phyloP scores from a whole-genome alignment of 108 stramenopile genomes.

The Discostella stelligeroides region DNA sequence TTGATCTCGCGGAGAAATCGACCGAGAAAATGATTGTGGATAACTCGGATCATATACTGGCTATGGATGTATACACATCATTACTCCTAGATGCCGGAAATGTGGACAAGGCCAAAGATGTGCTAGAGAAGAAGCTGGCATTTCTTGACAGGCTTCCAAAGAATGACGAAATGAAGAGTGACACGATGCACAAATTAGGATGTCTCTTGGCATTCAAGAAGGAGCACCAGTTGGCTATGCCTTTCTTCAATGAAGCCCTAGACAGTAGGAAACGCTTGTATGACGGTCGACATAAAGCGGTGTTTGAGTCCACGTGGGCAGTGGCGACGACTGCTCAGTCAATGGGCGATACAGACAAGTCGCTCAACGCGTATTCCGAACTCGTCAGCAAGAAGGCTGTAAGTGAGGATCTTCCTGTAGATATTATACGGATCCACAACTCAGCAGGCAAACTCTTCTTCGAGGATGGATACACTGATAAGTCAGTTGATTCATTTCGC shows the following conservation, averaged over 20 bases:
- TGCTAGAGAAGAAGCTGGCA: slow-evolving; percentile 31
- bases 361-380: slow-evolving; percentile 31
- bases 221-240: slow-evolving; percentile 26
- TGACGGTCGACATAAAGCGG: slow-evolving; percentile 29
- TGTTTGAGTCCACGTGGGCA: slow-evolving; percentile 48
- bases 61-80: slow-evolving; percentile 38
- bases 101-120: slow-evolving; percentile 25
- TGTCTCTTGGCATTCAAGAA: slow-evolving; percentile 43
- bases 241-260: slow-evolving; percentile 34
- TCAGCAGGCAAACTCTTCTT: slow-evolving; percentile 46
- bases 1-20: slow-evolving; percentile 14
- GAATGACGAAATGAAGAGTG: slow-evolving; percentile 35
- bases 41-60: slow-evolving; percentile 35
- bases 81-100: slow-evolving; percentile 33
- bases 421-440: slow-evolving; percentile 28
- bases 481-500: slow-evolving; percentile 28
- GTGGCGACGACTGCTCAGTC: slow-evolving; percentile 40
- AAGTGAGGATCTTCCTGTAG: slow-evolving; percentile 26
- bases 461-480: slow-evolving; percentile 29
- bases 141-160: slow-evolving; percentile 21
- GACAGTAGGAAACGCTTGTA: slow-evolving; percentile 39
- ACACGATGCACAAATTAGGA: slow-evolving; percentile 48
- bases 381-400: slow-evolving; percentile 35
- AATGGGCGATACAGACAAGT: slow-evolving; percentile 27
- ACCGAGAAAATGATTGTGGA: slow-evolving; percentile 15